A percentile compares a stretch with the other conserved stretches of the same genome.
These are phyloP conservation scores for Aspergillus sparsus DNA, from an alignment of 495 filamentous ascomycete genomes.

Conservation along the genomic window DNA sequence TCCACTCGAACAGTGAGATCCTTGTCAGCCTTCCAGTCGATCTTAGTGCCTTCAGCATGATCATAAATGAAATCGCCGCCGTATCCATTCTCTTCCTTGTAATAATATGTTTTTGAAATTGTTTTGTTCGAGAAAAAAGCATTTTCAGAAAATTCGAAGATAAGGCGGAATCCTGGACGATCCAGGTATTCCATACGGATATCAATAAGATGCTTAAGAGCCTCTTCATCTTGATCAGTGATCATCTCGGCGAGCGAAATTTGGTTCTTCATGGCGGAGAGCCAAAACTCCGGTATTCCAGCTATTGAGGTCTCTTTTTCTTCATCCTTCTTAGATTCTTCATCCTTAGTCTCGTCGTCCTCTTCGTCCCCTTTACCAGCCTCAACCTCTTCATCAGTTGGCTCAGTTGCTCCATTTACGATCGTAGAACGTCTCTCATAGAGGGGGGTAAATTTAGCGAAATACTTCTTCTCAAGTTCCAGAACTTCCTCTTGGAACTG, in stretches of 20 bases:
- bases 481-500: slow-evolving; percentile 98
- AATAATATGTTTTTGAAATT: slow-evolving; percentile 98
- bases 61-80: slow-evolving; percentile 99
- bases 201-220: slow-evolving; percentile 86
- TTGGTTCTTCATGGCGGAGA: slow-evolving; percentile 99
- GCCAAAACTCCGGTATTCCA: slow-evolving; percentile 98
- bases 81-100: slow-evolving; percentile 98
- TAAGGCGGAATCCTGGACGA: slow-evolving; percentile 94
- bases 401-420: slow-evolving; percentile 85
- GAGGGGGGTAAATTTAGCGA: slow-evolving; percentile 95
- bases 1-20: slow-evolving; percentile 95
- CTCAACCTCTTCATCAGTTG: slow-evolving; percentile 80
- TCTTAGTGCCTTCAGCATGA: slow-evolving; percentile 96
- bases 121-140: slow-evolving; percentile 96
- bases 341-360: slow-evolving; percentile 53
- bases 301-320: slow-evolving; percentile 55
- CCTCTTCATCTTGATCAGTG: slow-evolving; percentile 91
- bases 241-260: slow-evolving; percentile 96
- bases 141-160: slow-evolving; percentile 95
- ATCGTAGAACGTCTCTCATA: slow-evolving; percentile 95
- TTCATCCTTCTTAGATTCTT: slow-evolving; percentile 53
- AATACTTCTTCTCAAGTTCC: slow-evolving; percentile 98
- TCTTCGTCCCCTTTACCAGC: slow-evolving; percentile 82
- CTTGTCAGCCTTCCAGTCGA: slow-evolving; percentile 92
- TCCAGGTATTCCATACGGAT: slow-evolving; percentile 99